Evolutionary conservation across 1,139 yeast genomes (phyloP).

Genomic region (Yamadazyma pseudoaaseri): DNA sequence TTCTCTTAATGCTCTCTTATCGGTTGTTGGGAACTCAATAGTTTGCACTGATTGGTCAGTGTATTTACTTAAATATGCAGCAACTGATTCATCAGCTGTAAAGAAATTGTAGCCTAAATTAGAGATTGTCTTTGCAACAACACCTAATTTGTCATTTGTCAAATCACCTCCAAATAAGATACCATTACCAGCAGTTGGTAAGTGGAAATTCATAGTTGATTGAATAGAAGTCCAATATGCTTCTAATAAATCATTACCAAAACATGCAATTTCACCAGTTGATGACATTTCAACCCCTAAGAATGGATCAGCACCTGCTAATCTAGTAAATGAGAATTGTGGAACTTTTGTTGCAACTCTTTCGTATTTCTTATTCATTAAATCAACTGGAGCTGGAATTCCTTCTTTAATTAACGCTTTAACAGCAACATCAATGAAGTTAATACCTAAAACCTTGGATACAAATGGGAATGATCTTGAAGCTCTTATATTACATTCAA

Average conservation of each 20-base stretch:
- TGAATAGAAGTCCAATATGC: conserved; percentile 98
- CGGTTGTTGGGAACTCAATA: conserved; percentile 88
- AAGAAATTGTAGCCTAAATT: conserved; percentile 80
- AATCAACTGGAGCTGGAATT: conserved; percentile 66
- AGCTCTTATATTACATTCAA: conserved; percentile 98
- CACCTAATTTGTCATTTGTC: conserved; percentile 64
- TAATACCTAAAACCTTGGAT: conserved; percentile 90
- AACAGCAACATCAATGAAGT: conserved; percentile 93
- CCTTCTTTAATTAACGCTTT: conserved; percentile 76
- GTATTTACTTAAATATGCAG: conserved; percentile 57
- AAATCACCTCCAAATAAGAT: conserved; percentile 92
- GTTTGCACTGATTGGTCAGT: conserved; percentile 54
- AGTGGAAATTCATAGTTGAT: conserved; percentile 93
- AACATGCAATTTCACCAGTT: conserved; percentile 97
- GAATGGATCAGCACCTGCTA: conserved; percentile 99
- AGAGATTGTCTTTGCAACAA: conserved; percentile 67
- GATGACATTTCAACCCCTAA: conserved; percentile 99
- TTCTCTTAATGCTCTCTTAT: conserved; percentile 90
- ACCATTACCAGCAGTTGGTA: conserved; percentile 89
- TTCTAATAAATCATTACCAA: conserved; percentile 80
- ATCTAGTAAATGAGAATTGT: conserved; percentile 94
- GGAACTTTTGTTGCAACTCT: conserved; percentile 98
- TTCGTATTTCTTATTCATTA: conserved; percentile 59
- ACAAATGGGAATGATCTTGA: conserved; percentile 99
- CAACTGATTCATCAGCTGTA: conserved; percentile 72